phyloP scores from a whole-genome alignment of 352 stramenopile genomes.

The Sclerospora graminicola region DNA sequence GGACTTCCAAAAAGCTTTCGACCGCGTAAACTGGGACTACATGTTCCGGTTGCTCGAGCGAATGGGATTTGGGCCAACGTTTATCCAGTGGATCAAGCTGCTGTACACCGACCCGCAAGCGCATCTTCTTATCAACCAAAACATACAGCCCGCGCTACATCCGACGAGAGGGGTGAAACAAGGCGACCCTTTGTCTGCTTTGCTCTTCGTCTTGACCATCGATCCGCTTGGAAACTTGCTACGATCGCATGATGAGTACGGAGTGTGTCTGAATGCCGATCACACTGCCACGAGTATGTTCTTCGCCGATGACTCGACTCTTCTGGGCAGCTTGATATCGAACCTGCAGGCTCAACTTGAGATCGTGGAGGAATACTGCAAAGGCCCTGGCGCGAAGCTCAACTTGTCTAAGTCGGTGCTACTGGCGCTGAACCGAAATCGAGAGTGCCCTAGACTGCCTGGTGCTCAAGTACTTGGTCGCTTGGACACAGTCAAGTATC shows the following conservation, averaged over 20 bases:
- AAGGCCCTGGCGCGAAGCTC: background rate
- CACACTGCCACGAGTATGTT: background rate
- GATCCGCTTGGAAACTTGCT: background rate
- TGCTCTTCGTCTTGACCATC: background rate
- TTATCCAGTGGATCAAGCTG: background rate
- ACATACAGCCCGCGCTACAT: background rate
- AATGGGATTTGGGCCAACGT: background rate
- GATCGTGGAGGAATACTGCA: background rate
- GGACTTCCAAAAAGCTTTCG: slow-evolving; percentile 2
- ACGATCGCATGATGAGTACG: background rate
- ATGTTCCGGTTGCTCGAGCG: background rate
- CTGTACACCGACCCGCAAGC: background rate
- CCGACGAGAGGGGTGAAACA: background rate
- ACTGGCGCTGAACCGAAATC: background rate
- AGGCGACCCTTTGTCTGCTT: background rate
- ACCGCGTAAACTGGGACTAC: background rate
- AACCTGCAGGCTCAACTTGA: background rate
- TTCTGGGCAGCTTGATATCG: background rate
- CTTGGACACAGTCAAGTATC: background rate
- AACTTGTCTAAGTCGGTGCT: slow-evolving; percentile 1
- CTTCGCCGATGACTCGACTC: slow-evolving; percentile 2
- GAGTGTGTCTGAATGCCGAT: background rate
- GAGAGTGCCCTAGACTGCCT: background rate
- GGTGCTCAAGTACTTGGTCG: background rate
- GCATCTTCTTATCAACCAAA: background rate